These are phyloP conservation scores for Fusarium sacchari DNA, from an alignment of 2,329 filamentous ascomycete genomes.

Conservation along the genomic window DNA sequence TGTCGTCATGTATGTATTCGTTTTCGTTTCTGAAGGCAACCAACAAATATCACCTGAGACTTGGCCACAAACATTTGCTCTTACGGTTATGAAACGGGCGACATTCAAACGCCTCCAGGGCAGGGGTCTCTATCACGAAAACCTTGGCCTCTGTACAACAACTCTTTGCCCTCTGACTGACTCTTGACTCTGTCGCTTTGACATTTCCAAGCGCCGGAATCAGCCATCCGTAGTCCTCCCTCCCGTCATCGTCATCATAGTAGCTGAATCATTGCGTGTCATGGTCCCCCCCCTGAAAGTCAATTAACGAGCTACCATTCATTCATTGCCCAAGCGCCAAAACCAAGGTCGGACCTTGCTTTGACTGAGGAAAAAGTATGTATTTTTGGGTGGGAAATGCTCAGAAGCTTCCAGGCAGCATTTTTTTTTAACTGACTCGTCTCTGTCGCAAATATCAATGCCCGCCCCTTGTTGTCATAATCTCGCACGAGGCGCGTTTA, in stretches of 20 bases:
- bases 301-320: conserved; percentile 10
- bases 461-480: conserved; percentile 15
- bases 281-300: conserved; percentile 23
- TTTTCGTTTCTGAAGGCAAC: conserved; percentile 2
- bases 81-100: conserved; percentile 13
- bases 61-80: conserved; percentile 1
- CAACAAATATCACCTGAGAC: neutral
- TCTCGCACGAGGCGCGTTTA: conserved; percentile 29
- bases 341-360: conserved; percentile 12
- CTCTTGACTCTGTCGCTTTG: neutral
- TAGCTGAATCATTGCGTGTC: conserved; percentile 12
- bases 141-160: conserved; percentile 13
- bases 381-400: neutral
- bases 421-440: conserved; percentile 26
- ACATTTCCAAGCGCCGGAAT: conserved; percentile 9
- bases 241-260: conserved; percentile 21
- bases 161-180: neutral
- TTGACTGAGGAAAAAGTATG: neutral
- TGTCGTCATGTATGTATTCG: conserved; percentile 1
- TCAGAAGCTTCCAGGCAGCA: neutral
- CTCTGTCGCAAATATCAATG: neutral
- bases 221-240: conserved; percentile 6
- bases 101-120: conserved; percentile 2
- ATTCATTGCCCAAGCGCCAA: neutral
- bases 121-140: neutral